Conservation (phyloP, 2,329 filamentous ascomycete genomes). For the Colletotrichum coccodes region DNA sequence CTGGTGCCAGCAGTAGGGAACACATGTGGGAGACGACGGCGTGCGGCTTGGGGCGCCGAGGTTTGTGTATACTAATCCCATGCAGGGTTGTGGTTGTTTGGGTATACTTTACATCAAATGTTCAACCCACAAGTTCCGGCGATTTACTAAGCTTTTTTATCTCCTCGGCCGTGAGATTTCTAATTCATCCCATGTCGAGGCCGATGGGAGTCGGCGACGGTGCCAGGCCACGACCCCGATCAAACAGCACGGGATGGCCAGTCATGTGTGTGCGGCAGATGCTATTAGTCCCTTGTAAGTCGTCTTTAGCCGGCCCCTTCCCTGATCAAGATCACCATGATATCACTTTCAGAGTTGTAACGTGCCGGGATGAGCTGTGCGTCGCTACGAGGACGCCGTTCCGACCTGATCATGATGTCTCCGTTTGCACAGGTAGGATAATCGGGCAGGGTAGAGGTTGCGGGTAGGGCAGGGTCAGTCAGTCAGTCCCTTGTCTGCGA, state of each 20-base stretch:
- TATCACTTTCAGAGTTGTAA: background rate
- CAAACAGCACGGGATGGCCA: background rate
- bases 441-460: no score
- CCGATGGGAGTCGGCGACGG: slow-evolving; percentile 16
- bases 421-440: background rate
- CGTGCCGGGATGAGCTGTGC: background rate
- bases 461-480: background rate
- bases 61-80: background rate
- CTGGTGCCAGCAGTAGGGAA: background rate
- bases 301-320: background rate
- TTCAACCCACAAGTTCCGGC: slow-evolving; percentile 14
- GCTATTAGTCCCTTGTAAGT: background rate
- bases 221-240: background rate
- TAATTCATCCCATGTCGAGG: slow-evolving; percentile 22
- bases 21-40: background rate
- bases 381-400: background rate
- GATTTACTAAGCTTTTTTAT: slow-evolving; percentile 22
- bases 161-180: slow-evolving; percentile 21
- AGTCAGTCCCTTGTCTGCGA: background rate
- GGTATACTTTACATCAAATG: background rate
- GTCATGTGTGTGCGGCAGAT: background rate
- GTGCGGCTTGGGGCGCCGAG: background rate
- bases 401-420: background rate
- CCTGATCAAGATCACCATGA: background rate
- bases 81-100: background rate